A percentile compares a stretch with the other conserved stretches of the same genome.
phyloP scores from a whole-genome alignment of 2,329 filamentous ascomycete species.

The Monosporascus sp. region DNA sequence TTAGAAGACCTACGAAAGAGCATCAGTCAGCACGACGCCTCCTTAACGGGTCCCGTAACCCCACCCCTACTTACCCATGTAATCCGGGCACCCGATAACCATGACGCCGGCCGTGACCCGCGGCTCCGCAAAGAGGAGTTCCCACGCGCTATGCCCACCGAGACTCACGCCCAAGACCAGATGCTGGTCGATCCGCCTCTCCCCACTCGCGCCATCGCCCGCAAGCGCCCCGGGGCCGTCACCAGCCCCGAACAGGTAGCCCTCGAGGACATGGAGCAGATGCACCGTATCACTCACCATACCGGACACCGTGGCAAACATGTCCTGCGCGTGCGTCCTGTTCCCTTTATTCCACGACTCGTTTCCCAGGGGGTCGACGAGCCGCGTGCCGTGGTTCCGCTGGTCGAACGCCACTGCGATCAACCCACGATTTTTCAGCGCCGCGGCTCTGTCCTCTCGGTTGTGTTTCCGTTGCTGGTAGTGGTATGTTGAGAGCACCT shows the following conservation, averaged over 20 bases:
- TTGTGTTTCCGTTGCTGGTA: conserved; percentile 27
- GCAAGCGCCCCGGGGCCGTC: conserved; percentile 21
- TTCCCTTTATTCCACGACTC: conserved; percentile 77
- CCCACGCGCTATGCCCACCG: conserved; percentile 86
- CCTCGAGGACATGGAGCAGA: conserved; percentile 73
- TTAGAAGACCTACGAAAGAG: conserved; percentile 55
- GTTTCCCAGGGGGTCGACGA: conserved; percentile 65
- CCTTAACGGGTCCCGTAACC: too few relatives aligned
- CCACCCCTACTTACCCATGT: conserved; percentile 48
- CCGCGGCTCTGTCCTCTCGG: conserved; percentile 12
- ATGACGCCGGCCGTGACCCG: conserved; percentile 73
- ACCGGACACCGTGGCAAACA: conserved; percentile 73
- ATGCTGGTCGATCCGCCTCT: conserved; percentile 52
- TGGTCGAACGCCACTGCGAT: conserved; percentile 87
- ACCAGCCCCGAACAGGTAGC: conserved; percentile 59
- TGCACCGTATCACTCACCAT: conserved; percentile 71
- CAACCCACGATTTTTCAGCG: conserved; percentile 46
- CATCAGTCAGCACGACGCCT: not conserved
- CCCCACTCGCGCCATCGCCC: conserved; percentile 18
- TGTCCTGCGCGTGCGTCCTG: conserved; percentile 78
- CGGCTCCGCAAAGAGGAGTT: conserved; percentile 71
- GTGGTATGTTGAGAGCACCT: conserved; percentile 66
- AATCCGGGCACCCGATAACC: conserved; percentile 88
- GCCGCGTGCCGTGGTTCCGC: conserved; percentile 79
- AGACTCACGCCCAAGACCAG: conserved; percentile 78